Percentiles rank a stretch among this genome's conserved stretches.
Evolutionary conservation across 305 asterid genomes (phyloP).

Genomic region (Rubia peregrina): DNA sequence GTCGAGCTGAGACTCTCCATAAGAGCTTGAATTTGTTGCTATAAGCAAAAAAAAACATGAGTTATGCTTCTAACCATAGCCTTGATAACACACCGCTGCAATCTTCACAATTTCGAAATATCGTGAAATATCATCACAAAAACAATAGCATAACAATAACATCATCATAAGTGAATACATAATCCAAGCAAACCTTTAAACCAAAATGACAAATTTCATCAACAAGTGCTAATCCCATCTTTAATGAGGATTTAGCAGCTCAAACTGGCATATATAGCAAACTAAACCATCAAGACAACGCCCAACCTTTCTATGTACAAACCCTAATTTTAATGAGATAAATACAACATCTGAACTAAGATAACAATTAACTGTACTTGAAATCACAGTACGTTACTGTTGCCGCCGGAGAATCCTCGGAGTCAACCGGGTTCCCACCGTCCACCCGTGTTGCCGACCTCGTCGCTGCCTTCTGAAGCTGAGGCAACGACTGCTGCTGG

Average conservation of each 20-base stretch:
- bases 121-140: constrained; percentile 19
- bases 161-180: too few relatives aligned
- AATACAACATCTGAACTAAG: constrained; percentile 12
- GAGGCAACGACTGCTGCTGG: constrained; percentile 19
- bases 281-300: background rate
- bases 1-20: constrained; percentile 97
- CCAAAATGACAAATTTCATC: background rate
- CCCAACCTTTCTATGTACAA: background rate
- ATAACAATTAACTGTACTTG: background rate
- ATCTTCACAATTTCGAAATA: constrained; percentile 3
- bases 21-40: constrained; percentile 99
- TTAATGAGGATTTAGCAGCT: background rate
- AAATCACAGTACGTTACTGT: too few relatives aligned
- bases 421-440: too few relatives aligned
- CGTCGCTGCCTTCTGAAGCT: too few relatives aligned
- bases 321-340: background rate
- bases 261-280: background rate
- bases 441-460: too few relatives aligned
- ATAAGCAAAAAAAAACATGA: constrained; percentile 22
- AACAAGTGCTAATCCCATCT: background rate
- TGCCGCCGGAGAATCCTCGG: too few relatives aligned
- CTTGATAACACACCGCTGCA: background rate
- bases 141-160: too few relatives aligned
- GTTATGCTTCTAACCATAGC: background rate
- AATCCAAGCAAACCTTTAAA: background rate